phyloP scores from a whole-genome alignment of 495 filamentous ascomycete genomes.

The Tuber umbilicatum region DNA sequence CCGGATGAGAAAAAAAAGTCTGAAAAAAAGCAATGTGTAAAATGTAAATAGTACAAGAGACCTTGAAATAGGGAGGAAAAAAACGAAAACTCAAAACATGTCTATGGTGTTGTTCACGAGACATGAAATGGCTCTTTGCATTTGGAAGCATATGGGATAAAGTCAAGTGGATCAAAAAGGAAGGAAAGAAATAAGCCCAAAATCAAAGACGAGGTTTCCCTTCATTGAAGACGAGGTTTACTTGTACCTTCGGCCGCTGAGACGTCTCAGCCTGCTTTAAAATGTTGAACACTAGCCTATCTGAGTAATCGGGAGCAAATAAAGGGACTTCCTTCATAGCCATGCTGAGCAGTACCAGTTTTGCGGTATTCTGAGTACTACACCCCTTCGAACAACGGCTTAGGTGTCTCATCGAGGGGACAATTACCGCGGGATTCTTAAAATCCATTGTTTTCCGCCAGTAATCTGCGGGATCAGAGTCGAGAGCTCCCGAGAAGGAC shows the following conservation, averaged over 20 bases:
- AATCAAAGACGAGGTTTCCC: background rate
- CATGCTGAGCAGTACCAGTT: too few species aligned
- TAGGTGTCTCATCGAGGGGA: too few species aligned
- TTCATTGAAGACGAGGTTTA: too few species aligned
- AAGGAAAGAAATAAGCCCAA: background rate
- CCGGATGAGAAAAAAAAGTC: background rate
- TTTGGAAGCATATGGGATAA: background rate
- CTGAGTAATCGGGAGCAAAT: too few species aligned
- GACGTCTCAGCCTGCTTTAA: too few species aligned
- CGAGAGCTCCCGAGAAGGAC: background rate
- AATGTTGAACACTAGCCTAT: too few species aligned
- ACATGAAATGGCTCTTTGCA: background rate
- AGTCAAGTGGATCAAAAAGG: background rate
- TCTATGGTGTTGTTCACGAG: background rate
- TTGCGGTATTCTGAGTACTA: too few species aligned
- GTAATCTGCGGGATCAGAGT: background rate
- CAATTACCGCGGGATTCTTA: too few species aligned
- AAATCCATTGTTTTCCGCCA: background rate
- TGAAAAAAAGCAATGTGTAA: background rate
- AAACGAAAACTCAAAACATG: background rate
- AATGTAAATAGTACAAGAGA: too few species aligned
- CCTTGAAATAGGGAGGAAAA: background rate
- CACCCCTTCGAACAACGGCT: too few species aligned
- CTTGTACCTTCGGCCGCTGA: too few species aligned
- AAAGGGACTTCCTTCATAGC: too few species aligned